Base-by-base conservation (phyloP, 1,139 yeast species). In the Magnusiomyces paraingens region DNA sequence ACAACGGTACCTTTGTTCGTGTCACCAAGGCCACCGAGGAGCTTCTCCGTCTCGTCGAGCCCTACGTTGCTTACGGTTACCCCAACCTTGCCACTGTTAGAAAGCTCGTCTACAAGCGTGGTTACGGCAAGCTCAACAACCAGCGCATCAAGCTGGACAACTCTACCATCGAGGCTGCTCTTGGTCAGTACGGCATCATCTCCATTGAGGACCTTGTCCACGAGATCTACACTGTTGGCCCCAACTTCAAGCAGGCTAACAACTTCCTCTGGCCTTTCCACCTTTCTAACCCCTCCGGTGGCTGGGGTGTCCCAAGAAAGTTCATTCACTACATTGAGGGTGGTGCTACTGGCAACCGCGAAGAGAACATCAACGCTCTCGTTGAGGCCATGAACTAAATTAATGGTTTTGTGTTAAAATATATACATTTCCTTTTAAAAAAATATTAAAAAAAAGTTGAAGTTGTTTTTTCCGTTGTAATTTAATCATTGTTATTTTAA, bases 251-350 rank as follows among this genome's bases (percentile, higher is more conserved):
- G 84, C 98, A 93, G 83, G 99, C 90, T 70, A 87, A 89, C 90
- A 93, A 93, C 97, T 93, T 93, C 84, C 83, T 93, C 80, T 93
- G 98, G 97, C 99, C 99, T 80, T 93, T 93, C 96, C 87, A 91
- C 84, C 86, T 93, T 75, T 90, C 98, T 71, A 90, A 89, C 86
- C 99, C 99, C 76, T 83, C 84, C 76, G 99, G 99, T 77, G 99
- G 99, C 78, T 93, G 96, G 98, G 95, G 97, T 81, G 88, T 90
- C 66, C 83, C 86, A 75, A 90, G 98, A 86, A 93, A 93, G 85
- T 93, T 93, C 96, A 86, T 85, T 83, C 99, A 93, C 82, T 93
- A 88, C 77, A 88, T 93, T 83, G 97, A 91, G 83, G 98, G 99
- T 82, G 99, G 99, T 84, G 87, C 96, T 80, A 83, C 91, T 77